Evolutionary conservation across 257 asterid genomes (phyloP), one percentile per base, ranked within the genome.

Genomic region (Cinchona pubescens): DNA sequence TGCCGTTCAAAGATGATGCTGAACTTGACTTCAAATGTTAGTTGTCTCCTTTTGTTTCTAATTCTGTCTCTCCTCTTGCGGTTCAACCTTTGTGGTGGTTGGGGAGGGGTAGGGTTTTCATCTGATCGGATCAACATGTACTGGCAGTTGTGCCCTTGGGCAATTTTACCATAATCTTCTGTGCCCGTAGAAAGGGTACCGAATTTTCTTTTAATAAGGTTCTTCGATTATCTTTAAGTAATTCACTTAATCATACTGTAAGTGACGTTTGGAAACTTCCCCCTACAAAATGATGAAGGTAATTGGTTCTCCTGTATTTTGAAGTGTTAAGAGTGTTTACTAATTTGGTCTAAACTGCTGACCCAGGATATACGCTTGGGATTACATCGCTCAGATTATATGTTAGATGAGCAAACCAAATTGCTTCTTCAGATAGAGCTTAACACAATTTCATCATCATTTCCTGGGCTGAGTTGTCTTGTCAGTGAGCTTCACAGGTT

Each of bases 401-500:
- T 92, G 98, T 85, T 95, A 87, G 99, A 92, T 75, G 92, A 91
- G 71, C 87, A 95, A 81, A 91, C 99, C 71, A 88, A 87, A 84
- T 80, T 82, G 66, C 99, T 95, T 85, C 91, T 92, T 82, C 99
- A 95, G 83, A 92, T 95, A 81, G 99, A 95, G 96, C 91, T 95
- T 82, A 95, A 95, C 82, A 92, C 99, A 67, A 95, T 95, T 76
- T 88, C 99, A 60, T 92, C 96, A 67, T 95, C 99, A 74, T 95
- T 95, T 86, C 86, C 98, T 48, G 99, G 99, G 75, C 85, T 95
- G 84, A 83, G 96, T 86, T 77, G 96, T 82, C 93, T 91, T 83
- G 97, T 95, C 81, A 90, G 88, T 75, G 92, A 91, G 78, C 98
- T 95, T 83, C 98, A 95, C 98, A 92, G 97, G 99, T 94, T 77